phyloP scores from a whole-genome alignment of 164 flowering plant genomes.

The Kingdonia uniflora region DNA sequence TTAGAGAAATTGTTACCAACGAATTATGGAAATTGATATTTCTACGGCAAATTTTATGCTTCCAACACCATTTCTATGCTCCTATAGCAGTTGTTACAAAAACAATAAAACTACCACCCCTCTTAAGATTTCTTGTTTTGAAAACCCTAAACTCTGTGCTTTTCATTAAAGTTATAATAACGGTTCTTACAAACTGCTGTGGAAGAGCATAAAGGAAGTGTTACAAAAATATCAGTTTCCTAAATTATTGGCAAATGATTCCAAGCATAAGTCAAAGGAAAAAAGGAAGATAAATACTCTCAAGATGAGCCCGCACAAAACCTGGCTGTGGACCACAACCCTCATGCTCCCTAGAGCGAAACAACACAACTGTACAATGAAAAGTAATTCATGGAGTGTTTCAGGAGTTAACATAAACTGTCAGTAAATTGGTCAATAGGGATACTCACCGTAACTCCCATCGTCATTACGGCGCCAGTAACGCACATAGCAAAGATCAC shows the following conservation, averaged over 20 bases:
- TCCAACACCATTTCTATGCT: too few species aligned
- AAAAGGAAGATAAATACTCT: slow-evolving; percentile 39
- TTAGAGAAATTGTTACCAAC: too few species aligned
- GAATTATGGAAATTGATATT: too few species aligned
- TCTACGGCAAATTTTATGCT: too few species aligned
- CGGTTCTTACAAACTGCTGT: too few species aligned
- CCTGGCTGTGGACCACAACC: slow-evolving; percentile 97
- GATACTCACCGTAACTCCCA: slow-evolving; percentile 83
- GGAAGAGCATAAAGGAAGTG: too few species aligned
- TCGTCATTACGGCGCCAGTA: slow-evolving; percentile 99
- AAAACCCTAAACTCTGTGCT: too few species aligned
- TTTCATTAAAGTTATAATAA: too few species aligned
- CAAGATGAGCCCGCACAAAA: slow-evolving; percentile 90
- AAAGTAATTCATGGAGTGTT: slow-evolving; percentile 8
- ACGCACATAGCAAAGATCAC: slow-evolving; percentile 97
- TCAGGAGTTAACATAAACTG: not conserved
- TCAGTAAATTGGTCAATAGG: not conserved
- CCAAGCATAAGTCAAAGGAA: slow-evolving; percentile 5
- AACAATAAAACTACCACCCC: too few species aligned
- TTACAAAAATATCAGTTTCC: too few species aligned
- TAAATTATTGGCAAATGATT: not conserved
- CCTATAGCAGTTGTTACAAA: too few species aligned
- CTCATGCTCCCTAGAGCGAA: slow-evolving; percentile 92
- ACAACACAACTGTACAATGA: slow-evolving; percentile 77
- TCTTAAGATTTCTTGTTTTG: too few species aligned